Evolutionary conservation across 441 rosid species (phyloP), one percentile per base, ranked within the genome.

Genomic region (Viola pubescens): DNA sequence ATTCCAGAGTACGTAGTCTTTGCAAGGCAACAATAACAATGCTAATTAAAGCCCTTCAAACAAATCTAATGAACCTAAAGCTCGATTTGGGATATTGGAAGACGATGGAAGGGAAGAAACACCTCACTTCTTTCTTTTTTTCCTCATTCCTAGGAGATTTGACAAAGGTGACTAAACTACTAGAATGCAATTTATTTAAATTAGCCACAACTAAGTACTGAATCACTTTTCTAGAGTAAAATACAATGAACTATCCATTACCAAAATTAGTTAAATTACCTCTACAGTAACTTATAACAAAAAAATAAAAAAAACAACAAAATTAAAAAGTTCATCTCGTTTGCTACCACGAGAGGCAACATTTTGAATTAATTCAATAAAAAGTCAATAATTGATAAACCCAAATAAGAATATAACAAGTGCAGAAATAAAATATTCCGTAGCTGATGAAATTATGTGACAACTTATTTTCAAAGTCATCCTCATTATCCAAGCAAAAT

Each of bases 401-500:
- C 61, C 39, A 53, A 43, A 62, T 47, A 53, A 67, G 26, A 48
- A 66, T 54, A 41, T 12, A 48, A 54, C 44, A 56, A 63, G 34
- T 26, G 34, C 2, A 26, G 2, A 26, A 26, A 26, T 26, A 26
- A 26, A 26, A 26, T 2, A 26, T 26, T 26, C 34, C 34, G 34
- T 26, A 26, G 34, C 34, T 26, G 34, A 26, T 26, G 34, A 26
- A 26, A 26, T 26, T 0, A 2, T 26, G 34, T 26, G 34, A 26
- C 2, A 26, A 26, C 34, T 26, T 26, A 26, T 26, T 26, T 26
- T 26, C 34, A 26, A 26, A 26, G 34, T 26, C 34, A 26, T 26
- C 47, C 16, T 50, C 48, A 44, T 58, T 76, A 78, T 73, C 74
- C 60, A 66, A 59, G 58, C 46, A 70, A 45, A 66, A 49, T 37